phyloP scores from a whole-genome alignment of 352 stramenopile genomes.

The Phytophthora lateralis region DNA sequence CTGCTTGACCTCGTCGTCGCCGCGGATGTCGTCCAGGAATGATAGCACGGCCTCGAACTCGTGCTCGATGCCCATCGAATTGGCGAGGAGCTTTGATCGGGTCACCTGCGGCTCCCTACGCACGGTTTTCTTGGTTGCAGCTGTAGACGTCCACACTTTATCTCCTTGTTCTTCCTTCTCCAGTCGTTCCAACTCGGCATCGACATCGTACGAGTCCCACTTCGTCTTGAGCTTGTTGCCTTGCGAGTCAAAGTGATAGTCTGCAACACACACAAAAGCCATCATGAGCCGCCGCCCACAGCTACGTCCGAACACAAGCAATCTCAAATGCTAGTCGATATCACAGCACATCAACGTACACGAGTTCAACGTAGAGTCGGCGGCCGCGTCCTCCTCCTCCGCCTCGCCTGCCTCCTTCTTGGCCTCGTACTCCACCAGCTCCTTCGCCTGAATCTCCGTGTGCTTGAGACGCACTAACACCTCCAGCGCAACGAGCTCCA shows the following conservation, averaged over 20 bases:
- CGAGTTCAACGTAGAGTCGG: slow-evolving; percentile 64
- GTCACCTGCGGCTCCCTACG: slow-evolving; percentile 24
- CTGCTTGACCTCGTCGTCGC: slow-evolving; percentile 68
- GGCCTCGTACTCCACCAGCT: slow-evolving; percentile 56
- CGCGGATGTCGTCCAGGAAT: slow-evolving; percentile 75
- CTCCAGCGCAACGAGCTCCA: slow-evolving; percentile 74
- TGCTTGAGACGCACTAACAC: slow-evolving; percentile 70
- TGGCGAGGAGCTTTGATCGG: slow-evolving; percentile 50
- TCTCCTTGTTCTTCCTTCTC: slow-evolving; percentile 55
- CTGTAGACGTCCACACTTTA: neutral
- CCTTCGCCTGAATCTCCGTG: slow-evolving; percentile 68
- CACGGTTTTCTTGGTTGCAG: slow-evolving; percentile 5
- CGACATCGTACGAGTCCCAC: slow-evolving; percentile 83
- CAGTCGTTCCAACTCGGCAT: slow-evolving; percentile 73
- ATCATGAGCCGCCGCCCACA: neutral
- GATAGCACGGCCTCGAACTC: slow-evolving; percentile 82
- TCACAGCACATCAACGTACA: slow-evolving; percentile 40
- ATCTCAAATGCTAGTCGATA: neutral
- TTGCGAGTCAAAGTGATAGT: slow-evolving; percentile 87
- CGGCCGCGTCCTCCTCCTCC: slow-evolving; percentile 24
- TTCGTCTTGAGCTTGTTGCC: slow-evolving; percentile 90
- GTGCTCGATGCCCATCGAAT: slow-evolving; percentile 62
- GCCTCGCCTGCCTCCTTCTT: slow-evolving; percentile 25
- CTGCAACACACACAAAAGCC: slow-evolving; percentile 29
- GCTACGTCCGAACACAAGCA: neutral